Conservation (phyloP, 352 stramenopile genomes). For the Phytopythium boreale region DNA sequence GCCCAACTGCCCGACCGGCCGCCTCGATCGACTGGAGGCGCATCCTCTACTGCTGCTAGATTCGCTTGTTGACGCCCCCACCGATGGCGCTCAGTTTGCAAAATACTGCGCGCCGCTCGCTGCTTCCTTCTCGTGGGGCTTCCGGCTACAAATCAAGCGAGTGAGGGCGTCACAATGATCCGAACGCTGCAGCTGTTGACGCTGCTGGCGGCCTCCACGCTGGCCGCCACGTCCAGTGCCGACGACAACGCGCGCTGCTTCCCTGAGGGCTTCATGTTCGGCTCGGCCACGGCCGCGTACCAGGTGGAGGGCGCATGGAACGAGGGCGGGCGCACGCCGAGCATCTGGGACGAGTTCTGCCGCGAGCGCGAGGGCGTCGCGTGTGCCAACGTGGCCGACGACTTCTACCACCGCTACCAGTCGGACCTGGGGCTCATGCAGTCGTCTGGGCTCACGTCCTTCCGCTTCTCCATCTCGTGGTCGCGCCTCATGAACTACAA, state of each 20-base stretch:
- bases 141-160: background rate
- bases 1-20: too few relatives aligned
- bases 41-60: background rate
- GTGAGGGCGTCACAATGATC: too few relatives aligned
- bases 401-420: conserved; percentile 83
- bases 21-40: background rate
- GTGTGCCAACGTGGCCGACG: conserved; percentile 86
- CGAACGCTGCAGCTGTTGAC: background rate
- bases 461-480: conserved; percentile 91
- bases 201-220: background rate
- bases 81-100: background rate
- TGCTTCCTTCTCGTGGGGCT: background rate
- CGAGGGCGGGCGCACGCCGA: conserved; percentile 57
- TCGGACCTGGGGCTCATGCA: conserved; percentile 87
- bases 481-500: conserved; percentile 83
- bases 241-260: conserved; percentile 60
- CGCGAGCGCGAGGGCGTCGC: conserved; percentile 31
- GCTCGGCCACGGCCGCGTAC: conserved; percentile 82
- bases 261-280: conserved; percentile 66
- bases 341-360: conserved; percentile 91
- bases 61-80: background rate
- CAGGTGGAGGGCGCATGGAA: conserved; percentile 89
- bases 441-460: conserved; percentile 76
- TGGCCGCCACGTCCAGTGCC: background rate
- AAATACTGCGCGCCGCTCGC: background rate